Percentiles rank a stretch among this genome's conserved stretches.
phyloP scores from a whole-genome alignment of 768 basidiomycete species.

The Russula vinacea region DNA sequence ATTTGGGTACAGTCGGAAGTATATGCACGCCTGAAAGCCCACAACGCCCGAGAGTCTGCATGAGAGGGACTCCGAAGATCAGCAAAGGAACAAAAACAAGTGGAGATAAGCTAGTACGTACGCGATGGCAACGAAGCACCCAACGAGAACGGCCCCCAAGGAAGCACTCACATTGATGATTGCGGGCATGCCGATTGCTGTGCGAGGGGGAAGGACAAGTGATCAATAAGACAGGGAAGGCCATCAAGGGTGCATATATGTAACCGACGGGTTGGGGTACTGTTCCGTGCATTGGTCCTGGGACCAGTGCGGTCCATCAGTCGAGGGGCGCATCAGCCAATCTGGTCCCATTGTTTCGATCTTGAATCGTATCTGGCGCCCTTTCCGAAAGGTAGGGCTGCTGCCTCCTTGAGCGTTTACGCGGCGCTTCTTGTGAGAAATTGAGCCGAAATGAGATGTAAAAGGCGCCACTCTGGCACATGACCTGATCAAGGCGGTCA shows the following conservation, averaged over 20 bases:
- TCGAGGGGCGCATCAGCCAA: not conserved
- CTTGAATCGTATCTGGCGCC: slow-evolving; percentile 6
- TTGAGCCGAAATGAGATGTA: not conserved
- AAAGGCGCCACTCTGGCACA: not conserved
- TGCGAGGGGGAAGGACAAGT: slow-evolving; percentile 1
- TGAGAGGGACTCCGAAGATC: not conserved
- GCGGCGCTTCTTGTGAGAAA: not conserved
- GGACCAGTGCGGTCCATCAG: not conserved
- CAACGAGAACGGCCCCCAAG: slow-evolving; percentile 24
- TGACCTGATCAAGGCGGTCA: not conserved
- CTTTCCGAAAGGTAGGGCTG: not conserved
- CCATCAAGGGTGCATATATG: not conserved
- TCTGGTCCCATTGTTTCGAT: not conserved
- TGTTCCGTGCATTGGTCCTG: not conserved
- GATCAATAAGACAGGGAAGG: not conserved
- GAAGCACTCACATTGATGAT: slow-evolving; percentile 5
- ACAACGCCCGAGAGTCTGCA: slow-evolving; percentile 28
- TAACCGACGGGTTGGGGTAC: not conserved
- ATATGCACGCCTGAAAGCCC: slow-evolving; percentile 20
- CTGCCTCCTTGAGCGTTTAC: not conserved
- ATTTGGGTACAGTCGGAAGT: slow-evolving; percentile 20
- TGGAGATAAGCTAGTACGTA: slow-evolving; percentile 2
- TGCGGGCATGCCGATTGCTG: slow-evolving; percentile 22
- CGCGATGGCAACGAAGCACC: slow-evolving; percentile 23
- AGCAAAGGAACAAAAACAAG: not conserved